A percentile compares a stretch with the other conserved stretches of the same genome.
phyloP scores from a whole-genome alignment of 148 eudicot genomes.

The Linanthus parryae region DNA sequence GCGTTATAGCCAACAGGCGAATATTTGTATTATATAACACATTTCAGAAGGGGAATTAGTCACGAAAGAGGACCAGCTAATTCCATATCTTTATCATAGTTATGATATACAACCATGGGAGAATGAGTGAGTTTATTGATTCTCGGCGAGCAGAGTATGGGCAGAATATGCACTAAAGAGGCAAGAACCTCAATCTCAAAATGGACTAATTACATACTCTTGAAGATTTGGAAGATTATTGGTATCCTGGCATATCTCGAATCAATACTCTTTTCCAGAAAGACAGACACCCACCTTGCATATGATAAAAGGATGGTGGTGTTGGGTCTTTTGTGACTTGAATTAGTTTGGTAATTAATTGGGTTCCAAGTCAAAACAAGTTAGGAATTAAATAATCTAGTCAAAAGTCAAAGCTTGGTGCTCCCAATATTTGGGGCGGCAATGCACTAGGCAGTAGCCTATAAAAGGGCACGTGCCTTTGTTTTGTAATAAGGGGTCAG shows the following conservation, averaged over 20 bases:
- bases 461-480: no score
- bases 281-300: conserved; percentile 92
- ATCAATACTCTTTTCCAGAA: no score
- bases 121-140: conserved; percentile 93
- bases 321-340: no score
- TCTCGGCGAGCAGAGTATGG: conserved; percentile 98
- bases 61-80: conserved; percentile 96
- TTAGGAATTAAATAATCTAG: no score
- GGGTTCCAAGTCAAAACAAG: no score
- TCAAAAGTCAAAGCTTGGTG: no score
- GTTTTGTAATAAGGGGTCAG: no score
- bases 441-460: no score
- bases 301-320: conserved; percentile 97
- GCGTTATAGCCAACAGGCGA: conserved; percentile 96
- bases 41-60: conserved; percentile 98
- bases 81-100: conserved; percentile 89
- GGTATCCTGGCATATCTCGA: conserved; percentile 98
- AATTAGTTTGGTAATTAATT: no score
- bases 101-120: conserved; percentile 79
- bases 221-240: conserved; percentile 91
- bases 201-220: conserved; percentile 87
- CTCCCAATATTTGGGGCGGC: no score
- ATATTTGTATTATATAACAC: conserved; percentile 94
- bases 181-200: conserved; percentile 96
- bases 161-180: conserved; percentile 96